A percentile compares a stretch with the other conserved stretches of the same genome.
These are phyloP conservation scores for Prunus armeniaca DNA, from an alignment of 306 rosid genomes.

Conservation along the genomic window DNA sequence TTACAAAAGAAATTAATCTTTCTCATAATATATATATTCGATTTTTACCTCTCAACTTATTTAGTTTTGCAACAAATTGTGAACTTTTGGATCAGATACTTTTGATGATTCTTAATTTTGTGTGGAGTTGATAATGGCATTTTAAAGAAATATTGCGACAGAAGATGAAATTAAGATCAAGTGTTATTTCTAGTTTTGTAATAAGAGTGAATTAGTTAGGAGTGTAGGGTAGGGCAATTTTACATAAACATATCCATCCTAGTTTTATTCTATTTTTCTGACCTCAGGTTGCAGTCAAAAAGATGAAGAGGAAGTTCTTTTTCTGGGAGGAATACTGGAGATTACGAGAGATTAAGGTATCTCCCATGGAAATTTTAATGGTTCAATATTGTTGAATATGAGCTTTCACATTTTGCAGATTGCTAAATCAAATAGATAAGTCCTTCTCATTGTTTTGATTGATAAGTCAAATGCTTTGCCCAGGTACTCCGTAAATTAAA, in stretches of 20 bases:
- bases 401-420: constrained; percentile 14
- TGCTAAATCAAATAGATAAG: background rate
- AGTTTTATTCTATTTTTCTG: constrained; percentile 3
- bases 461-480: constrained; percentile 25
- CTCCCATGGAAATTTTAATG: constrained; percentile 11
- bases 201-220: background rate
- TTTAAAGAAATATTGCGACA: background rate
- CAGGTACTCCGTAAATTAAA: constrained; percentile 73
- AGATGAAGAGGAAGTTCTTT: constrained; percentile 79
- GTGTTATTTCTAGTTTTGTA: background rate
- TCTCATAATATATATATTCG: background rate
- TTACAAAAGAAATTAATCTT: background rate
- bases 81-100: background rate
- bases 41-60: background rate
- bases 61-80: constrained; percentile 6
- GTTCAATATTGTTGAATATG: constrained; percentile 4
- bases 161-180: background rate
- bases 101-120: background rate
- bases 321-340: constrained; percentile 83
- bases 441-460: constrained; percentile 14
- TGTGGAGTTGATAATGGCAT: background rate
- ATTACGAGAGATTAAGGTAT: constrained; percentile 81
- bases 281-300: constrained; percentile 78
- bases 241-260: background rate
- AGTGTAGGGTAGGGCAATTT: background rate